Base-by-base conservation (phyloP, 1,139 yeast species). In the Suhomyces bolitotheri region DNA sequence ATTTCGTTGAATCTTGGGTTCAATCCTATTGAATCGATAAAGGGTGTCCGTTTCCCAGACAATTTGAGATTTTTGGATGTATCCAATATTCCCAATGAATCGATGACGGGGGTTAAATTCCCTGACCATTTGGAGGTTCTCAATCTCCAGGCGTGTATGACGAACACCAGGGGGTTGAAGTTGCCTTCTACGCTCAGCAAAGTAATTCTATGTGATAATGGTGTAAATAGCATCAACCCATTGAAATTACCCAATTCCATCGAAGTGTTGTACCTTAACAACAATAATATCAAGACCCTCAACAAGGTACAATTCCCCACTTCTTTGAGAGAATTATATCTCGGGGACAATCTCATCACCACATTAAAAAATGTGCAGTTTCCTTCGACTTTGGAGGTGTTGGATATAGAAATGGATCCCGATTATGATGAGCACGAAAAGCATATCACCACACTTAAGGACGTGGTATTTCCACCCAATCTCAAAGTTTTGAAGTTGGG, bases 211-310 rank as follows among this genome's bases (percentile, higher is more conserved):
- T 62, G 66, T n/a, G 59, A 56, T 29, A 62, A 68, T 47, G 75
- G 75, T 4, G 73, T 71, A 25, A 70, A 69, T 45, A 68, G 74
- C 46, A 66, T 71, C 21, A 70, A 70, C 42, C 76, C 76, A 1
- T 58, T 71, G 38, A 68, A 67, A 40, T 52, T 71, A 19, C 76
- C 76, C 2, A 62, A 66, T 44, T 54, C 67, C 5, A 60, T 69
- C 29, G 69, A 66, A 47, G 54, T 51, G 9, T 50, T 71, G 12
- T 64, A 63, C 43, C 56, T 71, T 46, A 60, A 61, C 31, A 54
- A 64, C 41, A 71, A 71, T 46, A 70, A 70, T 40, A 68, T 71
- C 46, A 71, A 71, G 44, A 70, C 76, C 0, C 54, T 71, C 25
- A 71, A 68, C 45, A 71, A 71, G 42, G 76, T 69, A 3, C 59